Evolutionary conservation across 306 rosid species (phyloP).

Genomic region (Malus sylvestris): DNA sequence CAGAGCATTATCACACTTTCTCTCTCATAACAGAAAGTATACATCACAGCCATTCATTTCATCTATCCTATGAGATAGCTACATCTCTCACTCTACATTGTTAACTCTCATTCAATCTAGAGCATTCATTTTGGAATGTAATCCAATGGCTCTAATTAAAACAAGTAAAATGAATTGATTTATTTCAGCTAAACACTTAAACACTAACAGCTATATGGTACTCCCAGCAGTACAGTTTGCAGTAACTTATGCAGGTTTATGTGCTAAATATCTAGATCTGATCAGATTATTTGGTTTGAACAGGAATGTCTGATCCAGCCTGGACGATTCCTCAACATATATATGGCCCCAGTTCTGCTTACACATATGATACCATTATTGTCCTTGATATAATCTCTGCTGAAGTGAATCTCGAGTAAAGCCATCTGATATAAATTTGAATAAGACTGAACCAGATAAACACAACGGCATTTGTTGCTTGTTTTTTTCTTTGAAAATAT

Average conservation of each 20-base stretch:
- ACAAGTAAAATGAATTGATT: too few relatives aligned
- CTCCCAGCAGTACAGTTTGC: not conserved
- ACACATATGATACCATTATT: not conserved
- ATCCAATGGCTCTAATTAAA: too few relatives aligned
- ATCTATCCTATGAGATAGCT: too few relatives aligned
- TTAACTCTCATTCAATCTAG: too few relatives aligned
- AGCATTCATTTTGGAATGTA: too few relatives aligned
- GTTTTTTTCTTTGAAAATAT: not conserved
- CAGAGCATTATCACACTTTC: too few relatives aligned
- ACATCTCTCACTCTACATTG: too few relatives aligned
- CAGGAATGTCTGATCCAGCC: not conserved
- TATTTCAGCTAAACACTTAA: too few relatives aligned
- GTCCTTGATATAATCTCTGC: slow-evolving; percentile 2
- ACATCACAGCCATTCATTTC: too few relatives aligned
- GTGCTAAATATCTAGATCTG: not conserved
- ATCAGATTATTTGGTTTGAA: not conserved
- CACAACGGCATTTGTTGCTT: slow-evolving; percentile 3
- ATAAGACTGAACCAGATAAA: slow-evolving; percentile 15
- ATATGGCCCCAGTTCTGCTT: not conserved
- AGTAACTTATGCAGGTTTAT: not conserved
- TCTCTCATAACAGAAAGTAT: too few relatives aligned
- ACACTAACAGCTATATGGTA: not conserved
- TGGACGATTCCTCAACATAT: not conserved
- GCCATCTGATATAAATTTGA: not conserved
- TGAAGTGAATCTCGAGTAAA: slow-evolving; percentile 22